Evolutionary conservation across 306 rosid species (phyloP).

Genomic region (Begonia fuchsioides): DNA sequence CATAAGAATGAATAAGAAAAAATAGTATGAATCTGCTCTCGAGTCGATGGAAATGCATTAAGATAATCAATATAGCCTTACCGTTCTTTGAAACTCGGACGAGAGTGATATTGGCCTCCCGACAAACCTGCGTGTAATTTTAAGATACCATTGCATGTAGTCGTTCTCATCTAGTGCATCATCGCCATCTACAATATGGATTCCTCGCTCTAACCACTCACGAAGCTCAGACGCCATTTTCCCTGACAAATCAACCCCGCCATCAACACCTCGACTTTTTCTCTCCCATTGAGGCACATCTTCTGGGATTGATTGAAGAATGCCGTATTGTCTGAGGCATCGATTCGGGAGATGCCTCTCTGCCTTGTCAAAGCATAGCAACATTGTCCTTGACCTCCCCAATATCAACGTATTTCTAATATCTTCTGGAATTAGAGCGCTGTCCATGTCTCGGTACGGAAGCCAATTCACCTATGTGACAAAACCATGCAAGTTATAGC

Average conservation of each 20-base stretch:
- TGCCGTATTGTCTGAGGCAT: conserved; percentile 80
- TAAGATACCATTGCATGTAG: conserved; percentile 86
- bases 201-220: conserved; percentile 70
- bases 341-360: conserved; percentile 96
- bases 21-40: too few relatives aligned
- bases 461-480: conserved; percentile 89
- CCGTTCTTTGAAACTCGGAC: conserved; percentile 94
- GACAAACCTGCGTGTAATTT: conserved; percentile 76
- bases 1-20: conserved; percentile 7
- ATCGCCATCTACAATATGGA: conserved; percentile 62
- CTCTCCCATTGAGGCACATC: conserved; percentile 97
- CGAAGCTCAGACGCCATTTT: conserved; percentile 85
- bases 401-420: conserved; percentile 51
- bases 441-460: conserved; percentile 81
- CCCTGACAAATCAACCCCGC: conserved; percentile 91
- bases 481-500: conserved; percentile 15
- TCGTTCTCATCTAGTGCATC: conserved; percentile 60
- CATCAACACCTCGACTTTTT: conserved; percentile 97
- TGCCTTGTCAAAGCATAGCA: conserved; percentile 97
- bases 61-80: conserved; percentile 32
- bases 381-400: conserved; percentile 89
- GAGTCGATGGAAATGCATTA: background rate
- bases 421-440: conserved; percentile 74
- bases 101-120: conserved; percentile 99
- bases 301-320: conserved; percentile 79